Base-by-base conservation (phyloP, 2,329 filamentous ascomycete species). In the Penicillium sp. region DNA sequence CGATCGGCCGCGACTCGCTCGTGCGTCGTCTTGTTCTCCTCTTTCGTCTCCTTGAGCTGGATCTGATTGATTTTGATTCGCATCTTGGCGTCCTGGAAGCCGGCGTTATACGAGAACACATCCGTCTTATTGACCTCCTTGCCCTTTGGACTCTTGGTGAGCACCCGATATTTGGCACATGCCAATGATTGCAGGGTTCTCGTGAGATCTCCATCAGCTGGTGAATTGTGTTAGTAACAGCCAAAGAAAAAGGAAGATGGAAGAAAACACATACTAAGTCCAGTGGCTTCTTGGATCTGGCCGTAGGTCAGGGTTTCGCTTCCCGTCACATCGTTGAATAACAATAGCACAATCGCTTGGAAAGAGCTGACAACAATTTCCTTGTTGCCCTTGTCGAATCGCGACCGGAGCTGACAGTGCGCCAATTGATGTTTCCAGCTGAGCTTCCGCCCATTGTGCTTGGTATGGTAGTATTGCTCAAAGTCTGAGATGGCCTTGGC, bases 31-130 rank as follows among this genome's bases (percentile, higher is more conserved):
- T 91, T 89, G 75, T 97, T 97, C 75, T 99, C 94, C 68, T 93
- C 89, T 66, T 89, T 89, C 0, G 94, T 97, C 76, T 99, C 94
- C 75, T 94, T 95, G 51, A 97, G 83, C 74, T 99, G 94, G 64
- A 99, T 94, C 74, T 97, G 93, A 76, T 97, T 99, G 79, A 99
- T 97, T 79, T 99, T 99, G 76, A 99, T 87, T 56, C 91, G 86
- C 73, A 90, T 89, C 73, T 94, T 96, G 20, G 86, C 82, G 68
- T 97, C 88, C 2, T 77, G 77, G 73, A 99, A 99, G 16, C 71
- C 71, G 46, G 81, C 74, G 75, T 97, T 97, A 67, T 96, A 86
- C 0, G 84, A 84, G 67, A 99, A 99, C 0, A 86, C 89, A 74
- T 99, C 95, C 0, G 83, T 90, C 0, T 79, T 68, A 58, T 83